Evolutionary conservation across 371 early-diverging fungal species (phyloP), one percentile per base, ranked within the genome.

Genomic region (Apophysomyces trapeziformis): DNA sequence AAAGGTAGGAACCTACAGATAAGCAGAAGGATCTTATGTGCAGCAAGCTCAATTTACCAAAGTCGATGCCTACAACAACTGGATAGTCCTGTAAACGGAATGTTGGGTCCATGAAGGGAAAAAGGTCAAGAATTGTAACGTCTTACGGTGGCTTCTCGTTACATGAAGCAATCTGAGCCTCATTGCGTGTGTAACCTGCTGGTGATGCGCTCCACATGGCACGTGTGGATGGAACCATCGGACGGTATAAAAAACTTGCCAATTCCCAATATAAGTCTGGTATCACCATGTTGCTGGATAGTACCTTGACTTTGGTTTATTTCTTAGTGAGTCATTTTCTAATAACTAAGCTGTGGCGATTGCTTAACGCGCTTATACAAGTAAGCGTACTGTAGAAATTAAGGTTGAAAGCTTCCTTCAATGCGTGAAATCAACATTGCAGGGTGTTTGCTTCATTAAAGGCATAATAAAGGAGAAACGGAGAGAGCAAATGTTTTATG

Each of bases 51-150:
- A 39, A 11, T 36, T 50, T 78, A 85, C 84, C 85, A 64, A 87
- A 84, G 54, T 85, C 87, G 57, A 87, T 87, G 46, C 85, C 87
- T 68, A 87, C 81, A 18, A 87, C 79, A 32, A 87, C 79, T 57
- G 84, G 84, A 57, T 81, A 87, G 16, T 84, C 84, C 61, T 62
- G 70, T 32, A 66, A 61, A 38, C 65, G 65, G 38, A 73, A 67
- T 16, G 68, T 58, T 8, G 58, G 47, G 41, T 46, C 57, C 72
- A 72, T 71, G 58, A 39, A 54, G 62, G 26, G 35, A 57, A 56
- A 26, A 39, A 41, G 67, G 18, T 35, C 32, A 56, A 21, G 21
- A 50, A 50, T 26, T 50, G 54, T 7, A 21, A 50, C 21, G 21
- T 50, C 21, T 21, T 50, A 7, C 18, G 16, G 54, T 50, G 54